Evolutionary conservation across 2,329 filamentous ascomycete species (phyloP).

Genomic region (Rhinocladiella mackenziei): DNA sequence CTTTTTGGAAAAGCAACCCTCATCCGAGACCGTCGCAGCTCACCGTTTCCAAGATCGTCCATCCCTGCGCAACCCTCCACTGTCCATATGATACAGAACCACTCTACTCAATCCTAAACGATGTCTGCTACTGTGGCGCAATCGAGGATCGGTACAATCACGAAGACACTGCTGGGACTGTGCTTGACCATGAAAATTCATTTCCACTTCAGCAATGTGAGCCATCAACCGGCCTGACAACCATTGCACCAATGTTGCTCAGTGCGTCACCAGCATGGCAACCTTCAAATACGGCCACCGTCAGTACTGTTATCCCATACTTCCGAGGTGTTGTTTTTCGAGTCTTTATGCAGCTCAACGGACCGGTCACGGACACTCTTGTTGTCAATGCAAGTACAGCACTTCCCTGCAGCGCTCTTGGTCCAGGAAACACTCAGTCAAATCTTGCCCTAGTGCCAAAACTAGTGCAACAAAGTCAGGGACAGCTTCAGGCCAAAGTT

Average conservation of each 20-base stretch:
- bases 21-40: neutral
- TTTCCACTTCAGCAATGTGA: too few relatives aligned
- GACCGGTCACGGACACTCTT: constrained; percentile 23
- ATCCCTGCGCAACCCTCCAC: constrained; percentile 9
- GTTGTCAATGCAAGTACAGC: constrained; percentile 26
- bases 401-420: constrained; percentile 25
- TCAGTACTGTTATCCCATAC: constrained; percentile 24
- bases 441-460: constrained; percentile 26
- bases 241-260: constrained; percentile 25
- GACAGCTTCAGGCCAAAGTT: constrained; percentile 18
- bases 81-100: constrained; percentile 11
- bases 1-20: constrained; percentile 14
- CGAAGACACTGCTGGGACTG: constrained; percentile 3
- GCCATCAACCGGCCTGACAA: too few relatives aligned
- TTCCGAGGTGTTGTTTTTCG: constrained; percentile 22
- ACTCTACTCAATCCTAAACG: constrained; percentile 17
- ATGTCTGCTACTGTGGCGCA: constrained; percentile 15
- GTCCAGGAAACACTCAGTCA: constrained; percentile 18
- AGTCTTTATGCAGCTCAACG: constrained; percentile 23
- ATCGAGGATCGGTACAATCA: constrained; percentile 12
- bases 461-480: constrained; percentile 22
- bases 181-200: constrained; percentile 4
- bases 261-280: constrained; percentile 25
- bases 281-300: constrained; percentile 25
- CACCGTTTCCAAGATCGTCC: constrained; percentile 10